Evolutionary conservation across 164 flowering plant genomes (phyloP), one percentile per base, ranked within the genome.

Genomic region (Warburgia ugandensis): DNA sequence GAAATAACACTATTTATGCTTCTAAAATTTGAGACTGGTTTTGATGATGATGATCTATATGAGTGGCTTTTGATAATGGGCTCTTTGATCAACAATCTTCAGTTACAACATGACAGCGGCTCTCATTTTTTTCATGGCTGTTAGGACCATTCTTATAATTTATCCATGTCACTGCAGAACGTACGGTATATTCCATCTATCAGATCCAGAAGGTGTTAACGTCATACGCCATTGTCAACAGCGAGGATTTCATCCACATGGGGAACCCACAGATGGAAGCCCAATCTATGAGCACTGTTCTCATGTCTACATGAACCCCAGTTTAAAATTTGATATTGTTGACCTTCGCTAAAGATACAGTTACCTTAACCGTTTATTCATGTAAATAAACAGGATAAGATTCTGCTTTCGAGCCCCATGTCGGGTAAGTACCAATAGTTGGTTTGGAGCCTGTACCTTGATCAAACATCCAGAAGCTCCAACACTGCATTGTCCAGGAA

Each of bases 161-260:
- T 40, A 4, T 17, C 9, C 2, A 1, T 29, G 20, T 49, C 9
- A 14, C 17, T 77, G 72, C 84, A 92, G 96, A 37, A 89, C 90
- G n/a, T 90, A 89, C 57, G 99, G 97, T 26, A 94, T 94, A 68
- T 94, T 86, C 63, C 99, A 94, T 65, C 71, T 94, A 6, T 89
- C 99, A 0, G 99, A 94, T 48, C 99, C 97, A 6, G 70, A 79
- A 11, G 97, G 97, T 6, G 75, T 94, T 19, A 66, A 79, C 7
- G 70, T 84, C 25, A 84, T 89, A 32, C 86, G 99, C 20, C 81
- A 78, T 29, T 94, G 99, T 64, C 80, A 83, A 43, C 72, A 84
- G 54, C 87, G 95, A 23, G 95, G 96, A 7, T 94, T 94, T 66
- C 97, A 94, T 76, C 97, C 99, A n/a, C 99, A 94, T 29, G 97